Base-by-base conservation (phyloP, 176 grass and related monocot species). In the Olyra latifolia region DNA sequence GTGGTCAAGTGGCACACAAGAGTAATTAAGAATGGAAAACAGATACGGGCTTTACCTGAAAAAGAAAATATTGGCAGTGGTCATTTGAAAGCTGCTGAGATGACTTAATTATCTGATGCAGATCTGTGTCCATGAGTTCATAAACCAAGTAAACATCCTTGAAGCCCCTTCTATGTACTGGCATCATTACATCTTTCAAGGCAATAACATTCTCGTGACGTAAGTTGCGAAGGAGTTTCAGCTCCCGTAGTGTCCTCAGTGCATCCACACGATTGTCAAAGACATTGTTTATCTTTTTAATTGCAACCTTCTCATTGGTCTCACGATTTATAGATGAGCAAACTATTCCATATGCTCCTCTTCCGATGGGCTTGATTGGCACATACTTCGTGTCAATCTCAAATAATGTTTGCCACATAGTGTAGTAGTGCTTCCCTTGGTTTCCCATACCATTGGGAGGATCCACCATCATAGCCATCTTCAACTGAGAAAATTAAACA, bases 161-260 rank as follows among this genome's bases (percentile, higher is more conserved):
- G 64, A 92, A 92, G 60, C 53, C 89, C 74, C 81, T 85, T 41
- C 83, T 87, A 29, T 89, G 73, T 5, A 69, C 48, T 0, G 87
- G 90, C 90, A 86, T 92, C 90, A 92, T 89, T 72, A 92, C 84
- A 24, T 92, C 90, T 69, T 92, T 92, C 13, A 92, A 32, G 2
- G 68, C 75, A 67, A 92, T 92, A 23, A 92, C 83, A 80, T 92
- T 92, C 49, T 92, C 87, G 15, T 92, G 87, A 4, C 75, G 70
- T 1, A 92, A 19, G 66, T 92, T 87, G 16, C 87, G 73, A 39
- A 92, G 90, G 1, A 92, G 86, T 29, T 92, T 92, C 38, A 92
- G 74, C 38, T 92, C 90, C 9, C 90, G 54, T 19, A 92, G 23
- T 0, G 87, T 89, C 82, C 90, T 86, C 5, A 92, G 69, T 8